Evolutionary conservation across 129 eudicot species (phyloP).

Genomic region (Helianthus annuus): DNA sequence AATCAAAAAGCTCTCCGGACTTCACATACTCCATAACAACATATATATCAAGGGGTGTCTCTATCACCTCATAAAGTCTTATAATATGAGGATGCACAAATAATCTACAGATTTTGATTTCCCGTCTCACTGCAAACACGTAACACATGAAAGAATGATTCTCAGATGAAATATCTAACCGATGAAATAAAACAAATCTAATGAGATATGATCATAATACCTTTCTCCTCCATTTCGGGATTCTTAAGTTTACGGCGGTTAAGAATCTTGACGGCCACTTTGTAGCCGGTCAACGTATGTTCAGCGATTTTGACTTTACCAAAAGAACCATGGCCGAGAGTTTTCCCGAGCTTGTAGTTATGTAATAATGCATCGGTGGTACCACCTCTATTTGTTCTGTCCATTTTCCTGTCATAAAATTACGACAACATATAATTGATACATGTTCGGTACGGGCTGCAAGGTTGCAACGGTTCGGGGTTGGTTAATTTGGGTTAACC

Average conservation of each 20-base stretch:
- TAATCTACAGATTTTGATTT: constrained; percentile 72
- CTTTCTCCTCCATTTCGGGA: constrained; percentile 73
- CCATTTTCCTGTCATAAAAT: constrained; percentile 55
- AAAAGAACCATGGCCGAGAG: constrained; percentile 75
- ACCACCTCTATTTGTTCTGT: constrained; percentile 40
- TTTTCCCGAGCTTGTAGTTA: constrained; percentile 72
- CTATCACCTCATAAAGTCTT: constrained; percentile 91
- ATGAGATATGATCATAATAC: constrained; percentile 30
- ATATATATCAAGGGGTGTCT: constrained; percentile 80
- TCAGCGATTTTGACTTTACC: constrained; percentile 76
- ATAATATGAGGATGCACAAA: constrained; percentile 89
- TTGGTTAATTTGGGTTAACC: not conserved
- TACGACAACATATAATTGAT: not conserved
- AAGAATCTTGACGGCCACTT: constrained; percentile 77
- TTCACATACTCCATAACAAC: constrained; percentile 89
- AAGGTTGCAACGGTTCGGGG: not conserved
- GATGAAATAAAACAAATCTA: not conserved
- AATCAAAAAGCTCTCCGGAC: constrained; percentile 88
- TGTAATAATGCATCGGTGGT: constrained; percentile 41
- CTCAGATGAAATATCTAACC: not conserved
- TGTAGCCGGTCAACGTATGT: constrained; percentile 60
- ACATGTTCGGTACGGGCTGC: not conserved
- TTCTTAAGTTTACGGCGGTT: constrained; percentile 62
- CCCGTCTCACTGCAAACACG: constrained; percentile 64
- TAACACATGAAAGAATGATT: not conserved